Percentiles rank a stretch among this genome's conserved stretches.
Conservation (phyloP, 257 asterid species). For the Nicotiana tabacum region DNA sequence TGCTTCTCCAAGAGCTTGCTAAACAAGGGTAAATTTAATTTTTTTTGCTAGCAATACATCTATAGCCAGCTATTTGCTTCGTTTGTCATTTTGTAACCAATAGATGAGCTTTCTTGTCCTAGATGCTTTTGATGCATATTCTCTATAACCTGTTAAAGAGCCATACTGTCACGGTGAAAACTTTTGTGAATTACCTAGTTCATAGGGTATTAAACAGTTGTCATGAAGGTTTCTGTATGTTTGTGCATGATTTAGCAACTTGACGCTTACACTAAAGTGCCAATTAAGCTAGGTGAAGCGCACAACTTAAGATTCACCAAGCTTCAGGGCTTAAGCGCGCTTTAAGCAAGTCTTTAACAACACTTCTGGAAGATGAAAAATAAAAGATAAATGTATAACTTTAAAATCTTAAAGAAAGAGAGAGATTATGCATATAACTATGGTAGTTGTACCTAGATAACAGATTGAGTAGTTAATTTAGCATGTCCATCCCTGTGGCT, state of each 20-base stretch:
- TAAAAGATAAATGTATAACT: background rate
- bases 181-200: background rate
- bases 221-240: background rate
- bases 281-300: too few relatives aligned
- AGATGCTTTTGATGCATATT: background rate
- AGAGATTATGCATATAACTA: background rate
- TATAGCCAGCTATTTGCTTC: background rate
- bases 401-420: too few relatives aligned
- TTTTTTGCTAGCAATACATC: constrained; percentile 3
- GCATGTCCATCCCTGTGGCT: background rate
- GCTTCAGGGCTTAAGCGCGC: too few relatives aligned
- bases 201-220: background rate
- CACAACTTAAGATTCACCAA: too few relatives aligned
- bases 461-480: background rate
- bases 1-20: constrained; percentile 93
- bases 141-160: background rate
- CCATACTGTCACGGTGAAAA: background rate
- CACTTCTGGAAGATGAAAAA: too few relatives aligned
- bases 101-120: background rate
- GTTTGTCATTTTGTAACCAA: background rate
- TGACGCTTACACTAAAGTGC: too few relatives aligned
- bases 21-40: constrained; percentile 68
- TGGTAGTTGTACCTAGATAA: background rate
- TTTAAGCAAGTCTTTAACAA: too few relatives aligned
- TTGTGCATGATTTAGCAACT: too few relatives aligned